phyloP scores from a whole-genome alignment of 257 asterid genomes.

The Eustoma russellianum region DNA sequence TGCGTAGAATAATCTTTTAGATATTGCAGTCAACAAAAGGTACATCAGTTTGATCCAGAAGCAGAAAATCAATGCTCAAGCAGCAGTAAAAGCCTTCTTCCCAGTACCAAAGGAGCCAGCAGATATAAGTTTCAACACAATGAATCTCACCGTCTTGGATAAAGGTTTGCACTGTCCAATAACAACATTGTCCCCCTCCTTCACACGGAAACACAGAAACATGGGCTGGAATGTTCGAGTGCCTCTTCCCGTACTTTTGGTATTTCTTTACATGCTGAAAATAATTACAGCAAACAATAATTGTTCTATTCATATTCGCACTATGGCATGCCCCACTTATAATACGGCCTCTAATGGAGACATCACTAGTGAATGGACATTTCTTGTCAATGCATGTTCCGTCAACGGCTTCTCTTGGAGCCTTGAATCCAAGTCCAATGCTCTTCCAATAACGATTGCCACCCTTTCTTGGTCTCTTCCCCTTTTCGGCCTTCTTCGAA shows the following conservation, averaged over 20 bases:
- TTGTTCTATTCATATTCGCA: constrained; percentile 77
- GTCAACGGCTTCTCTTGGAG: constrained; percentile 59
- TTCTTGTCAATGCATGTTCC: constrained; percentile 77
- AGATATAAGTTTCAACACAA: constrained; percentile 67
- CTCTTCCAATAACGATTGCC: constrained; percentile 52
- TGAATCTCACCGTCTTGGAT: constrained; percentile 77
- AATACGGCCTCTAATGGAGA: constrained; percentile 77
- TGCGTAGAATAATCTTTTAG: too few species aligned
- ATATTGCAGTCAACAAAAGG: too few species aligned
- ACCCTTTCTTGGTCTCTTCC: constrained; percentile 55
- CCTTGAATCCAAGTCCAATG: constrained; percentile 49
- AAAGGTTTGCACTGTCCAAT: constrained; percentile 95
- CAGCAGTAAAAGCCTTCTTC: constrained; percentile 73
- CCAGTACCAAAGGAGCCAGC: constrained; percentile 80
- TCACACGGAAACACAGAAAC: constrained; percentile 77
- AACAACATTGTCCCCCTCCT: constrained; percentile 70
- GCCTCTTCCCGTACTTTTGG: constrained; percentile 86
- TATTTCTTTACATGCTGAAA: constrained; percentile 73
- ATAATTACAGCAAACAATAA: constrained; percentile 67
- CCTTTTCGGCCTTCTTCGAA: constrained; percentile 55
- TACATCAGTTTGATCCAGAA: too few species aligned
- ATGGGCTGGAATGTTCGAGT: constrained; percentile 76
- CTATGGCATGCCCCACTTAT: constrained; percentile 84
- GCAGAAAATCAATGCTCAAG: too few species aligned
- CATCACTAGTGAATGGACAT: constrained; percentile 72